phyloP scores from a whole-genome alignment of 176 grass and related monocot species.

The Puccinellia tenuiflora region DNA sequence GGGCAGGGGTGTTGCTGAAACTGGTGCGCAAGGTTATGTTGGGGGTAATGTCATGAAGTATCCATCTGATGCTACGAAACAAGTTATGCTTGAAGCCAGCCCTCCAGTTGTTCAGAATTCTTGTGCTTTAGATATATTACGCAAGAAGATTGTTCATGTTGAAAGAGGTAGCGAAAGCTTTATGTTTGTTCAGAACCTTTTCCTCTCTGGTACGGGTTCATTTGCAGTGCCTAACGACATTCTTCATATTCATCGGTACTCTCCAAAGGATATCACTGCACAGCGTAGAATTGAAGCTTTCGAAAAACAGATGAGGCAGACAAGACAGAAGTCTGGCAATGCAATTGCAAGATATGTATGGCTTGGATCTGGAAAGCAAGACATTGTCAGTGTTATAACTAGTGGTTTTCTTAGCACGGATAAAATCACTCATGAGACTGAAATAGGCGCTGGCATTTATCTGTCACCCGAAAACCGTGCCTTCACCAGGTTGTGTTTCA shows the following conservation, averaged over 20 bases:
- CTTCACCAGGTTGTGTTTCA: constrained; percentile 38
- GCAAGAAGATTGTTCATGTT: constrained; percentile 39
- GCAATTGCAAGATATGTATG: constrained; percentile 43
- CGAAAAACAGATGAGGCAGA: constrained; percentile 29
- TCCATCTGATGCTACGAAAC: not conserved
- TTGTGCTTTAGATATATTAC: constrained; percentile 29
- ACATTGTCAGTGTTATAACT: constrained; percentile 41
- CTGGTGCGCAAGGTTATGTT: not conserved
- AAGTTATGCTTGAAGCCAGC: not conserved
- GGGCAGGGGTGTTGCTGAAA: not conserved
- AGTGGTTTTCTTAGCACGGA: constrained; percentile 31
- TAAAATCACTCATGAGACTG: not conserved
- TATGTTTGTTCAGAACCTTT: constrained; percentile 37
- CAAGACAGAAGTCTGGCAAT: constrained; percentile 18
- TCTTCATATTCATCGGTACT: constrained; percentile 42
- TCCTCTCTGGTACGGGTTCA: constrained; percentile 52
- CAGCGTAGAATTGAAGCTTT: constrained; percentile 31
- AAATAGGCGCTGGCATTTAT: constrained; percentile 5
- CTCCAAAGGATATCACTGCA: constrained; percentile 28
- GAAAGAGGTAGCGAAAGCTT: constrained; percentile 36
- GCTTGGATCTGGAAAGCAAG: constrained; percentile 47
- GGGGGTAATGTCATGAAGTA: not conserved
- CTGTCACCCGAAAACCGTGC: constrained; percentile 35
- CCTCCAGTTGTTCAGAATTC: not conserved
- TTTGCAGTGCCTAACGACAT: constrained; percentile 43